Conservation (phyloP, 2,329 filamentous ascomycete species). For the Neofusicoccum laricinum region DNA sequence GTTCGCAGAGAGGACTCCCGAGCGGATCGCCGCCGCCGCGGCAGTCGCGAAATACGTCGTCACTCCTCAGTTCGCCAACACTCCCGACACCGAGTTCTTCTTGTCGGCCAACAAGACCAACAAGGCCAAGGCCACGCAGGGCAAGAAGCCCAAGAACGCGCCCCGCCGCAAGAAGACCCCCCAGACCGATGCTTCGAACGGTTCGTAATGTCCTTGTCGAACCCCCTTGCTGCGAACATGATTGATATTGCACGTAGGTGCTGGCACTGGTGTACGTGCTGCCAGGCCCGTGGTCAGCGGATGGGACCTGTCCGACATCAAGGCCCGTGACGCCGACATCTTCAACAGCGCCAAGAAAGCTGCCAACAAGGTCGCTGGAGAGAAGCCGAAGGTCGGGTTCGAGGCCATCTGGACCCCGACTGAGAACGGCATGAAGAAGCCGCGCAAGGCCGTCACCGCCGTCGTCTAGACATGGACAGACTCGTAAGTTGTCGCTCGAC, state of each 20-base stretch:
- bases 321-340: background rate
- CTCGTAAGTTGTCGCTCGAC: background rate
- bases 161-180: background rate
- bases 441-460: background rate
- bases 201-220: background rate
- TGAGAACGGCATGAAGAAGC: background rate
- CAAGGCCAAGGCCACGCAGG: background rate
- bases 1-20: too few relatives aligned
- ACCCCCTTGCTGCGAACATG: background rate
- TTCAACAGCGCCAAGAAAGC: background rate
- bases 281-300: too few relatives aligned
- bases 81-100: constrained; percentile 24
- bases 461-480: background rate
- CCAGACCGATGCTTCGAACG: background rate
- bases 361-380: background rate
- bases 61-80: constrained; percentile 19
- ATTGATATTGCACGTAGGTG: background rate
- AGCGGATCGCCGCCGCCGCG: too few relatives aligned
- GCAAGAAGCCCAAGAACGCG: background rate
- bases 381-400: background rate
- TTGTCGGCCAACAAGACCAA: background rate
- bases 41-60: too few relatives aligned
- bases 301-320: background rate
- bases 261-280: too few relatives aligned
- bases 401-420: background rate